Evolutionary conservation across 108 stramenopile species (phyloP).

Genomic region (Cylindrotheca fusiformis): DNA sequence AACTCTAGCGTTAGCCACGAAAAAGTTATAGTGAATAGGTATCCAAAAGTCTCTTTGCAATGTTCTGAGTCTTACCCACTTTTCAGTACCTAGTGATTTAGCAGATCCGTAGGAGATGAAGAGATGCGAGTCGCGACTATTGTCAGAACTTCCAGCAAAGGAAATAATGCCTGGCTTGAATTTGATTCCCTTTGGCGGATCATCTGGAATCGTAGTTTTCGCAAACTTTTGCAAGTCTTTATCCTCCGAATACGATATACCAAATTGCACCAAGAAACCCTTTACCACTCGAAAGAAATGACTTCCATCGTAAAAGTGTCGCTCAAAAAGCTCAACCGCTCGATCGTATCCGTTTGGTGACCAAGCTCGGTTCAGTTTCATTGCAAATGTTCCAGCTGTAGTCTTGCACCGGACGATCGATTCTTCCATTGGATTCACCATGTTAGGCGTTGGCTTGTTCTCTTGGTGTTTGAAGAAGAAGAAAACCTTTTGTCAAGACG

Average conservation of each 20-base stretch:
- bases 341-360: constrained; percentile 86
- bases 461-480: too few relatives aligned
- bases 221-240: constrained; percentile 40
- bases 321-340: constrained; percentile 78
- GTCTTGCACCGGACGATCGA: constrained; percentile 43
- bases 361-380: constrained; percentile 57
- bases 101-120: constrained; percentile 71
- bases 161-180: constrained; percentile 72
- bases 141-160: constrained; percentile 61
- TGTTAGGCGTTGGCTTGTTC: too few relatives aligned
- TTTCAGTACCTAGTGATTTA: constrained; percentile 46
- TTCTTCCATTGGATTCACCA: constrained; percentile 24
- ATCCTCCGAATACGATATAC: constrained; percentile 68
- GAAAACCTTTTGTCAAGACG: too few relatives aligned
- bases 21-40: not conserved
- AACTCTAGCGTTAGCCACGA: constrained; percentile 7
- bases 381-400: constrained; percentile 33
- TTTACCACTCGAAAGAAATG: constrained; percentile 79
- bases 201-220: constrained; percentile 36
- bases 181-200: constrained; percentile 54
- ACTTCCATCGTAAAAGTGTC: constrained; percentile 71
- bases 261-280: constrained; percentile 90
- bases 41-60: too few relatives aligned
- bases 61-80: constrained; percentile 16
- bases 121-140: constrained; percentile 74